Base-by-base conservation (phyloP, 2,329 filamentous ascomycete species). In the Cryphonectria naterciae region DNA sequence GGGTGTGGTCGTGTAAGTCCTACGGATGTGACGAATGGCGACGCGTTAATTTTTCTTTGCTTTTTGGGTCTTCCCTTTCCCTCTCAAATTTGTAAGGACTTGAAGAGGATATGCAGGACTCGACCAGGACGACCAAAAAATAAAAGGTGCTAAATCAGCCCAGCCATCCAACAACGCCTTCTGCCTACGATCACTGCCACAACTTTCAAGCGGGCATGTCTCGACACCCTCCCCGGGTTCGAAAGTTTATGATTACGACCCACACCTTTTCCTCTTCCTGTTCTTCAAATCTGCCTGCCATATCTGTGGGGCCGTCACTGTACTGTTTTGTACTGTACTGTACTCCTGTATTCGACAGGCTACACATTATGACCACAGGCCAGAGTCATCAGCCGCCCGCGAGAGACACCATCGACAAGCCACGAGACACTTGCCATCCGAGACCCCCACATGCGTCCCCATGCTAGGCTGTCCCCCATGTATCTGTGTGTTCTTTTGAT, bases 341-440 rank as follows among this genome's bases (percentile, higher is more conserved):
- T 60, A 60, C 25, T 35, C 15, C 56, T 60, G 56, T 62, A 62
- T 17, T 64, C 37, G 37, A 64, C 6, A 28, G 41, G n/a, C 41
- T 17, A 43, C 22, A 32, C 6, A 7, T 15, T 52, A 25, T 46
- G 43, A 49, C 63, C 39, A 32, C 61, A 32, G 63, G 8, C 28
- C 61, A 32, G 43, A 28, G 43, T 52, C 63, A 64, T 64, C 61
- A 46, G 61, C 39, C 61, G 61, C 61, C 37, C 41, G 61, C 4
- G 37, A 64, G 15, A 28, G 37, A 46, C 61, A 43, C 61, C 61
- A 64, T 43, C 61, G 60, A 64, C 61, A 64, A 62, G 61, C 61
- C 61, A 64, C 61, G 61, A 64, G 61, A 64, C 61, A 64, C 61
- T 64, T 64, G 61, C 61, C 61, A 39, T 64, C 63, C 63, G 43